Evolutionary conservation across 805 yeast species (phyloP).

Genomic region (Wickerhamomyces strasburgensis): DNA sequence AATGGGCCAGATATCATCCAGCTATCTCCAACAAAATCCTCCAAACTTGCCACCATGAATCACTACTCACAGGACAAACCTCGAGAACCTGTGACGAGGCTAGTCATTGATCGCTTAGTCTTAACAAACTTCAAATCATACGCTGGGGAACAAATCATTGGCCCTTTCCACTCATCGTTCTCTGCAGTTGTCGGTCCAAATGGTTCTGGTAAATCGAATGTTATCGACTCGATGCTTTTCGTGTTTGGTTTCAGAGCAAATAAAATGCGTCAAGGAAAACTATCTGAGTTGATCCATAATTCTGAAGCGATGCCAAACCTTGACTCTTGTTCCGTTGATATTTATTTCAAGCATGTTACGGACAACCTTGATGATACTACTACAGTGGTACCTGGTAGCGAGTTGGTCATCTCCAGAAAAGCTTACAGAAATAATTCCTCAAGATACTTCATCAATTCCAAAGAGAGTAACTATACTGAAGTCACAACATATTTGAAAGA

Average conservation of each 20-base stretch:
- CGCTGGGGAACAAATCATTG: slow-evolving; percentile 88
- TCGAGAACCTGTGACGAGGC: slow-evolving; percentile 42
- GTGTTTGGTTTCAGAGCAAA: slow-evolving; percentile 96
- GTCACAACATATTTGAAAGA: slow-evolving; percentile 70
- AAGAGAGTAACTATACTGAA: slow-evolving; percentile 65
- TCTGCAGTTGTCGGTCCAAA: slow-evolving; percentile 98
- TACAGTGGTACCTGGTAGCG: slow-evolving; percentile 43
- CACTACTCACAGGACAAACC: slow-evolving; percentile 24
- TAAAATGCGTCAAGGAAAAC: slow-evolving; percentile 93
- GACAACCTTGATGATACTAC: slow-evolving; percentile 50
- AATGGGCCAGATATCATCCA: slow-evolving; percentile 36
- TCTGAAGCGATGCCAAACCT: slow-evolving; percentile 68
- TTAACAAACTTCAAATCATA: slow-evolving; percentile 89
- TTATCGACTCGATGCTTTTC: slow-evolving; percentile 91
- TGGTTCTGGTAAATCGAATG: slow-evolving; percentile 97
- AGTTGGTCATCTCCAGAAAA: slow-evolving; percentile 68
- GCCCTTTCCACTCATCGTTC: slow-evolving; percentile 91
- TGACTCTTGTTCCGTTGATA: slow-evolving; percentile 82
- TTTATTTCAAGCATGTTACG: slow-evolving; percentile 72
- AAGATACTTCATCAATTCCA: slow-evolving; percentile 68
- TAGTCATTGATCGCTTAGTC: slow-evolving; percentile 71
- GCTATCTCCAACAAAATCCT: slow-evolving; percentile 34
- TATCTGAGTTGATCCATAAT: slow-evolving; percentile 90
- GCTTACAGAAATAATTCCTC: slow-evolving; percentile 77
- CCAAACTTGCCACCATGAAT: slow-evolving; percentile 28